A percentile compares a stretch with the other conserved stretches of the same genome.
Evolutionary conservation across 1,284 basidiomycete genomes (phyloP).

Genomic region (Malassezia arunalokei): DNA sequence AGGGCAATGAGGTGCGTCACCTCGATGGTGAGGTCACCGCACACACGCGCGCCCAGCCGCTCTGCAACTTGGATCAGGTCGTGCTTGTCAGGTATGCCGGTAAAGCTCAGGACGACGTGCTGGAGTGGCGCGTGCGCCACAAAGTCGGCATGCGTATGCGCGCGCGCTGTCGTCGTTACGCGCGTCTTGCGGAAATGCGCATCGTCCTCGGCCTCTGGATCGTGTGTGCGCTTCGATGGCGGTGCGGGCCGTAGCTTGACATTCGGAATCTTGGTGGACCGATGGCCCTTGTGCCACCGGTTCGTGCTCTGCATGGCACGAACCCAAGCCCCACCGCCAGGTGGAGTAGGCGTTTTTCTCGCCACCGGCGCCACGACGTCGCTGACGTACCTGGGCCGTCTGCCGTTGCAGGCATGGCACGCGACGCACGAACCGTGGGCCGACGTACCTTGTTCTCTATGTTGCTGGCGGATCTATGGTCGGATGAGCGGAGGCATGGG

Average conservation of each 20-base stretch:
- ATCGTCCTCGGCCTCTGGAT: slow-evolving; percentile 29
- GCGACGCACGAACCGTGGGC: too few relatives aligned
- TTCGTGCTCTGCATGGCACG: slow-evolving; percentile 49
- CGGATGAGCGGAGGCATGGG: too few relatives aligned
- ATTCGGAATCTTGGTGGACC: slow-evolving; percentile 43
- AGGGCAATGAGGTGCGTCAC: slow-evolving; percentile 67
- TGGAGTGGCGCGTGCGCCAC: slow-evolving; percentile 52
- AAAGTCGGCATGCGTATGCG: slow-evolving; percentile 34
- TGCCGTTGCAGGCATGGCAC: too few relatives aligned
- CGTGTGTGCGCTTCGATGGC: background rate
- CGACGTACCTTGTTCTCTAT: too few relatives aligned
- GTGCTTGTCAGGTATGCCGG: slow-evolving; percentile 56
- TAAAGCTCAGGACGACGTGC: slow-evolving; percentile 58
- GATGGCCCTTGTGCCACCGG: slow-evolving; percentile 27
- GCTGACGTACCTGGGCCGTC: too few relatives aligned
- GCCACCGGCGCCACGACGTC: too few relatives aligned
- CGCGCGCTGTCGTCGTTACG: slow-evolving; percentile 37
- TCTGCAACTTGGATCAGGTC: slow-evolving; percentile 60
- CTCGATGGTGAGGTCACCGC: slow-evolving; percentile 60
- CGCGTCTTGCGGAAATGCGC: slow-evolving; percentile 24
- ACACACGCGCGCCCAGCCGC: slow-evolving; percentile 60
- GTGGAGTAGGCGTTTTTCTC: too few relatives aligned
- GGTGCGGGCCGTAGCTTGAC: slow-evolving; percentile 35
- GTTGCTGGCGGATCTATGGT: too few relatives aligned
- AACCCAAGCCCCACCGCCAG: too few relatives aligned